Evolutionary conservation across 2,329 filamentous ascomycete genomes (phyloP).

Genomic region (Herpotrichia juniperi): DNA sequence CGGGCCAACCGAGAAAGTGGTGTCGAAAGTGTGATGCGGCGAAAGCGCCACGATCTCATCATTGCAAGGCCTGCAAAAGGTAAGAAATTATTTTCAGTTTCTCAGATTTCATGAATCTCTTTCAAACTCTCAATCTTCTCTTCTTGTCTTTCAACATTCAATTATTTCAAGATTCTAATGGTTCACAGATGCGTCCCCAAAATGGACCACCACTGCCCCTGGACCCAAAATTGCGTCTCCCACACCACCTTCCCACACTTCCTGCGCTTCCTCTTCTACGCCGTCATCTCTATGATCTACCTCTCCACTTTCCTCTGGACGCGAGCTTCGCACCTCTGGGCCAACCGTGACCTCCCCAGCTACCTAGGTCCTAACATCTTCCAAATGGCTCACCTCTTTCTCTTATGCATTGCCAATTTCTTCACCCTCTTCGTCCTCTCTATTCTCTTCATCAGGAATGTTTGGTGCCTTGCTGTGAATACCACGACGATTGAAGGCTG

Average conservation of each 20-base stretch:
- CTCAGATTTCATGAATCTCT: neutral
- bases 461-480: constrained; percentile 69
- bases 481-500: constrained; percentile 82
- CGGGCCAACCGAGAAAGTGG: constrained; percentile 59
- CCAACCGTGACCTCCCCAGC: constrained; percentile 68
- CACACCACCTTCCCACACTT: constrained; percentile 84
- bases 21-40: constrained; percentile 76
- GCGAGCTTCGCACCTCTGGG: constrained; percentile 67
- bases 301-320: constrained; percentile 66
- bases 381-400: constrained; percentile 66
- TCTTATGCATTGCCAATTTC: constrained; percentile 64
- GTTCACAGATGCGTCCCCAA: constrained; percentile 70
- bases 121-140: neutral
- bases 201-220: constrained; percentile 89
- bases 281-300: constrained; percentile 67
- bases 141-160: neutral
- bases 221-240: constrained; percentile 84
- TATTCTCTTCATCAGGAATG: constrained; percentile 66
- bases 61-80: constrained; percentile 78
- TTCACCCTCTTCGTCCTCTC: constrained; percentile 66
- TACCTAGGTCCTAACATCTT: constrained; percentile 72
- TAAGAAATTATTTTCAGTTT: constrained; percentile 11
- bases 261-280: constrained; percentile 75
- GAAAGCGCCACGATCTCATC: constrained; percentile 80
- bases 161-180: constrained; percentile 1